phyloP scores from a whole-genome alignment of 2,329 filamentous ascomycete species.

The Endocalyx cinctus region DNA sequence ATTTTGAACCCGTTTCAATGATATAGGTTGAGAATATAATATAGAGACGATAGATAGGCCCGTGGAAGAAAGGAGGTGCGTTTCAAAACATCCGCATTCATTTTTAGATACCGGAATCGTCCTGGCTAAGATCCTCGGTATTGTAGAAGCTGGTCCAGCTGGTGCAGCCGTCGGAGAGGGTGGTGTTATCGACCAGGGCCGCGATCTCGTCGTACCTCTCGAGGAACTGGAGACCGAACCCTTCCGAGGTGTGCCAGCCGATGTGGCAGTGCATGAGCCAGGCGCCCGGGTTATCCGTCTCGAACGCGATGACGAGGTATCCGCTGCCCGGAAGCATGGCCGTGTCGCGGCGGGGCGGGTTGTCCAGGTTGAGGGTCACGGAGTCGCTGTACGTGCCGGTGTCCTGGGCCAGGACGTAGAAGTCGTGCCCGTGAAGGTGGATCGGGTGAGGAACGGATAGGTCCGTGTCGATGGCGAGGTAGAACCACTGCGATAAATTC shows the following conservation, averaged over 20 bases:
- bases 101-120: not conserved
- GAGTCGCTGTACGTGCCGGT: conserved; percentile 23
- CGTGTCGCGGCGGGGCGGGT: conserved; percentile 45
- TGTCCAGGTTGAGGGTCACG: conserved; percentile 31
- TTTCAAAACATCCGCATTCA: too few species aligned
- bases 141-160: conserved; percentile 4
- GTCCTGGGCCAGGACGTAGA: conserved; percentile 30
- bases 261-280: conserved; percentile 34
- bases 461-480: conserved; percentile 26
- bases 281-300: conserved; percentile 48
- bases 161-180: conserved; percentile 4
- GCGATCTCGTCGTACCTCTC: conserved; percentile 10
- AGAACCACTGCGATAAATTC: conserved; percentile 32
- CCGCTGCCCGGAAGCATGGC: conserved; percentile 39
- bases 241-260: conserved; percentile 14
- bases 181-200: conserved; percentile 2
- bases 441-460: conserved; percentile 27
- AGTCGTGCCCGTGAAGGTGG: conserved; percentile 42
- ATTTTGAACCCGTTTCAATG: too few species aligned
- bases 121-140: not conserved
- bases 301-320: conserved; percentile 44
- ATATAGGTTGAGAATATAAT: too few species aligned
- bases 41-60: too few species aligned
- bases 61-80: too few species aligned
- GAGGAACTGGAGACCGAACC: conserved; percentile 10